Conservation (phyloP, 257 asterid species). For the Solanum medicagineum region DNA sequence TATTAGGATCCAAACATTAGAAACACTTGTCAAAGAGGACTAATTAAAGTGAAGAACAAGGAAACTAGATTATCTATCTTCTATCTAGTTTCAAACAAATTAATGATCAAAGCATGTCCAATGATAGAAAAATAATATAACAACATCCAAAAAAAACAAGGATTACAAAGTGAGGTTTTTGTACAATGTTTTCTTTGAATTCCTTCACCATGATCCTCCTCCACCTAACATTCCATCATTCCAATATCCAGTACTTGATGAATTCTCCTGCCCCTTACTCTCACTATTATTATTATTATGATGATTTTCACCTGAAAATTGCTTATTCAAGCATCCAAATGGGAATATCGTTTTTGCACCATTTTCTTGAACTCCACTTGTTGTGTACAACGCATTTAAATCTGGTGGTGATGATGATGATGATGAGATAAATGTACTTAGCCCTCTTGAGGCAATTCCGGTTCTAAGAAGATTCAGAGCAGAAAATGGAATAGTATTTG, state of each 20-base stretch:
- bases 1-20: background rate
- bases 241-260: conserved; percentile 50
- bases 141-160: background rate
- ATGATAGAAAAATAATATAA: background rate
- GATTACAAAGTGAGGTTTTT: background rate
- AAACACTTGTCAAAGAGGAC: background rate
- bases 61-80: background rate
- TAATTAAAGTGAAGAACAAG: background rate
- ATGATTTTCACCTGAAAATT: conserved; percentile 3
- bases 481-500: conserved; percentile 19
- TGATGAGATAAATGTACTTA: conserved; percentile 10
- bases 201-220: conserved; percentile 35
- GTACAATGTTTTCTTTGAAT: background rate
- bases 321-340: conserved; percentile 28
- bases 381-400: conserved; percentile 8
- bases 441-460: conserved; percentile 23
- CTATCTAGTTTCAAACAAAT: background rate
- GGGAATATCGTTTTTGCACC: conserved; percentile 37
- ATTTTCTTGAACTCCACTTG: conserved; percentile 22
- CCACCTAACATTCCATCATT: conserved; percentile 56
- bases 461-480: conserved; percentile 36
- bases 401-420: conserved; percentile 4
- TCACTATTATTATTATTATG: background rate
- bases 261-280: conserved; percentile 33
- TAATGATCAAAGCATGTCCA: background rate